Conservation (phyloP, 108 stramenopile genomes). For the Pseudonitzschia delicatissima region DNA sequence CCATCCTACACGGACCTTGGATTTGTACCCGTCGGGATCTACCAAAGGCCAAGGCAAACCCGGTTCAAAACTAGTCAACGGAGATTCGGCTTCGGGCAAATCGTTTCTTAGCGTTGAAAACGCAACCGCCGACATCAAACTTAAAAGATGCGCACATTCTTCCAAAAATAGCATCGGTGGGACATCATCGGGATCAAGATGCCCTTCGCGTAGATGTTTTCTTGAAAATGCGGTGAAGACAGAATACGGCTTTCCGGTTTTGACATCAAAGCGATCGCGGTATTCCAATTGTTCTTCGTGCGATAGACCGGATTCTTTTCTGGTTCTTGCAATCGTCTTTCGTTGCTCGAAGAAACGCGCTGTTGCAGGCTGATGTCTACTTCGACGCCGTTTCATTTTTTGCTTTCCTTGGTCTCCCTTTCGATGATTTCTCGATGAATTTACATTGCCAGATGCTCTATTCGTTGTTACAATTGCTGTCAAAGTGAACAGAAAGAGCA, state of each 20-base stretch:
- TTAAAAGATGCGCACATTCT: slow-evolving; percentile 66
- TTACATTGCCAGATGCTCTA: not conserved
- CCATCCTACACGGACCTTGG: slow-evolving; percentile 45
- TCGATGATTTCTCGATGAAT: not conserved
- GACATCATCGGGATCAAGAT: slow-evolving; percentile 14
- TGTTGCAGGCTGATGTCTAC: not conserved
- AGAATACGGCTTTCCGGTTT: slow-evolving; percentile 15
- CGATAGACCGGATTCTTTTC: not conserved
- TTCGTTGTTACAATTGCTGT: not conserved
- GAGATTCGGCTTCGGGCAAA: slow-evolving; percentile 61
- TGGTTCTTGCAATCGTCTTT: slow-evolving; percentile 8
- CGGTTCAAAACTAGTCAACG: slow-evolving; percentile 51
- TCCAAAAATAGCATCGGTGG: slow-evolving; percentile 56
- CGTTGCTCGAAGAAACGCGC: not conserved
- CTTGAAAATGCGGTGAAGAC: slow-evolving; percentile 17
- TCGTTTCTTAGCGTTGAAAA: slow-evolving; percentile 67
- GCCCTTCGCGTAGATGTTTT: slow-evolving; percentile 12
- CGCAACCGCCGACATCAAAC: slow-evolving; percentile 62
- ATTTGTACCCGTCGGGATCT: slow-evolving; percentile 49
- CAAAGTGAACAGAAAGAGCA: not conserved
- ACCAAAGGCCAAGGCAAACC: slow-evolving; percentile 63
- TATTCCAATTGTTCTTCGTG: not conserved
- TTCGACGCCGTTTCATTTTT: slow-evolving; percentile 1
- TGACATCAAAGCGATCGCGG: slow-evolving; percentile 2
- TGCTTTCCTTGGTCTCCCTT: not conserved